Conservation (phyloP, 768 basidiomycete species). For the Suillus lakei region DNA sequence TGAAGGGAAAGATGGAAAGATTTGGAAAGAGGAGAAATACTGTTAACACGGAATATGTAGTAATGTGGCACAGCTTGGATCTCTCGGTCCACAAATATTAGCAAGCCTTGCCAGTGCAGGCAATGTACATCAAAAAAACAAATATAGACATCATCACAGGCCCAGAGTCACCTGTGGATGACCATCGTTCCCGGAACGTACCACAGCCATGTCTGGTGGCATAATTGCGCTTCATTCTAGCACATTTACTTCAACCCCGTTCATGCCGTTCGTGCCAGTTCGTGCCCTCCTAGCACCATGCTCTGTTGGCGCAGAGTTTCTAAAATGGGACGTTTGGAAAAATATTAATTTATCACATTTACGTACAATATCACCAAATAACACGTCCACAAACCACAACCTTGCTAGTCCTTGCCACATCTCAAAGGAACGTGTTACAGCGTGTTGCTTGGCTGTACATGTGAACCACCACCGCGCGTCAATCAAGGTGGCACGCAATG, state of each 20-base stretch:
- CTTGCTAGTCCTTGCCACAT: neutral
- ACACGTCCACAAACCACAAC: constrained; percentile 21
- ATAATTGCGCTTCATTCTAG: neutral
- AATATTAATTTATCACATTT: neutral
- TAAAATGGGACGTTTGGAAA: constrained; percentile 20
- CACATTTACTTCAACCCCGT: neutral
- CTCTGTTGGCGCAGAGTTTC: constrained; percentile 10
- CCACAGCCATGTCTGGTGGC: neutral
- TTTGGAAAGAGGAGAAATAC: constrained; percentile 16
- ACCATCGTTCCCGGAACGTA: neutral
- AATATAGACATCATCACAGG: constrained; percentile 19
- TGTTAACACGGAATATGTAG: constrained; percentile 24
- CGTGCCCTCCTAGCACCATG: neutral
- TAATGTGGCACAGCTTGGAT: constrained; percentile 31
- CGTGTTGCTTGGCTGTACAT: neutral
- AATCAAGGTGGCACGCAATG: constrained; percentile 41
- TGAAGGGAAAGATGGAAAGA: constrained; percentile 5
- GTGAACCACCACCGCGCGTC: neutral
- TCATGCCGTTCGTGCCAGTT: no score
- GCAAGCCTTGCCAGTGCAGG: neutral
- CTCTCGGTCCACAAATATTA: neutral
- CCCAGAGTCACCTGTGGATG: neutral
- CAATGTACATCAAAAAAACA: neutral
- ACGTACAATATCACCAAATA: constrained; percentile 20
- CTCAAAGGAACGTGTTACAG: neutral